Base-by-base conservation (phyloP, 2,329 filamentous ascomycete species). In the Endocalyx cinctus region DNA sequence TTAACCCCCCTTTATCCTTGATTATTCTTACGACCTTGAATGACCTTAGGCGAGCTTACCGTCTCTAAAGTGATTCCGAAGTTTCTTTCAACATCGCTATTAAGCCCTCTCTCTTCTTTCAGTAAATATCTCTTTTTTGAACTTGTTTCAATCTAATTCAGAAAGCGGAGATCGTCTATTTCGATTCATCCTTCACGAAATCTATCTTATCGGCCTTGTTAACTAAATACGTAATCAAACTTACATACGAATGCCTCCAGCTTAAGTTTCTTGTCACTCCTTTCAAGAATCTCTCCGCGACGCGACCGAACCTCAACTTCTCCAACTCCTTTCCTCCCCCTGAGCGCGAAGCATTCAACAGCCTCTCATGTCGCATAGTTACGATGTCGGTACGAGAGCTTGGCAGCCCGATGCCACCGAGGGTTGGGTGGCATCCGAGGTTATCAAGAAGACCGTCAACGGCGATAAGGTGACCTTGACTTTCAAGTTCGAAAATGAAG, bases 361-460 rank as follows among this genome's bases (percentile, higher is more conserved):
- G 52, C 51, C 52, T 60, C 62, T 59, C 65, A 94, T 95, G 89
- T 87, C 87, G 70, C 85, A 94, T 66, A 87, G 79, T 60, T 97
- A 94, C 70, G 89, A 97, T 74, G 79, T 96, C 58, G 92, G 90
- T 59, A 97, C 90, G 55, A 82, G 87, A 77, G 92, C 89, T 60
- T 98, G 92, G 92, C 92, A 97, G 77, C 89, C 92, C 53, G 92
- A 98, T 71, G 70, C 79, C 61, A 86, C 86, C 42, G 90, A 98
- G 66, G 92, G 92, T 67, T 98, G 92, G 90, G 80, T 98, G 62
- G 85, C 89, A 59, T 96, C 92, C 29, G 89, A 97, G 73, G 84
- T 98, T 52, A 74, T 84, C 60, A 83, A 85, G 65, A 96, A 92
- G 73, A 74, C 77, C 36, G 69, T 87, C 47, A 74, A 92, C 57